Evolutionary conservation across 208 protist species (phyloP).

Genomic region (Tetramitus jugosus): DNA sequence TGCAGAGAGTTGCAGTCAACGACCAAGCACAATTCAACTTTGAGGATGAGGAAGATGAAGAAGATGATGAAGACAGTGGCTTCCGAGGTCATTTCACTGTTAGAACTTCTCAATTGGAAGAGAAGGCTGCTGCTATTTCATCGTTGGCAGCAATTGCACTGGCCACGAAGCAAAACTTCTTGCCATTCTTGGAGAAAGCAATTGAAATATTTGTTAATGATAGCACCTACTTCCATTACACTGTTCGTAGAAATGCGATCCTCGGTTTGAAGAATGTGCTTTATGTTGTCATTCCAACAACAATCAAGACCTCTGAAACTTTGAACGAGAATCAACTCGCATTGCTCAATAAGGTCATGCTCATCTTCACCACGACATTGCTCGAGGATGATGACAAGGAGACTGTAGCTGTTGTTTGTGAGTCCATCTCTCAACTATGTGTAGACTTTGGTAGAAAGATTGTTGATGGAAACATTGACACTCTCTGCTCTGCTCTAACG

Average conservation of each 20-base stretch:
- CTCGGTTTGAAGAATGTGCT: not conserved
- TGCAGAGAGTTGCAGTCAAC: not conserved
- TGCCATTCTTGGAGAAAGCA: not conserved
- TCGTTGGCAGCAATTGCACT: conserved; percentile 7
- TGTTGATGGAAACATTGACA: not conserved
- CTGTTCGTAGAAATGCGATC: conserved; percentile 16
- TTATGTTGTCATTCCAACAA: not conserved
- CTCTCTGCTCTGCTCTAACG: not conserved
- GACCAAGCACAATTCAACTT: not conserved
- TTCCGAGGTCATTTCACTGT: conserved; percentile 3
- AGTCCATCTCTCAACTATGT: not conserved
- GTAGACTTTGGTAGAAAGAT: not conserved
- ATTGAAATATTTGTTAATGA: conserved; percentile 1
- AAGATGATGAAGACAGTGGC: conserved; percentile 31
- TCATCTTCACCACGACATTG: not conserved
- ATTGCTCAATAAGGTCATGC: not conserved
- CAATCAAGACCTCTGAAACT: not conserved
- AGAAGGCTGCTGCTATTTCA: conserved; percentile 27
- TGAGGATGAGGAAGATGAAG: not conserved
- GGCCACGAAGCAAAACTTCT: not conserved
- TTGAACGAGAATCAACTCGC: not conserved
- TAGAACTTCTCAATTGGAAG: conserved; percentile 27
- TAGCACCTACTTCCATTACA: conserved; percentile 23
- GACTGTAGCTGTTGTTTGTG: conserved; percentile 5
- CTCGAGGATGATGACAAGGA: conserved; percentile 2